A percentile compares a stretch with the other conserved stretches of the same genome.
Evolutionary conservation across 805 yeast species (phyloP).

Genomic region (baker's yeast (Saccharomyces cerevisiae)): DNA sequence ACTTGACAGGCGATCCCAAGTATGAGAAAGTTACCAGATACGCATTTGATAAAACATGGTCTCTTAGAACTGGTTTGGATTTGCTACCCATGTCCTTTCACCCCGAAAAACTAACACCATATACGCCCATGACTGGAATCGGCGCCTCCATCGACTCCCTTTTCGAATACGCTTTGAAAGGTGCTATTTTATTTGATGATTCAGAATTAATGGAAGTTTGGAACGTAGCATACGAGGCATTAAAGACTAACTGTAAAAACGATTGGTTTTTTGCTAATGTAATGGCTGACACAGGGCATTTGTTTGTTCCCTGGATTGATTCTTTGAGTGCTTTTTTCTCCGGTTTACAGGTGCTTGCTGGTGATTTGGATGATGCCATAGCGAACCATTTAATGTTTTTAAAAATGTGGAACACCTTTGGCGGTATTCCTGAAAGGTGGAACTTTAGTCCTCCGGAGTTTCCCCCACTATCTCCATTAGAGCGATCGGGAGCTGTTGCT

Average conservation of each 20-base stretch:
- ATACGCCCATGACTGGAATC: constrained; percentile 59
- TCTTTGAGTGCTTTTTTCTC: constrained; percentile 83
- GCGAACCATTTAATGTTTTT: constrained; percentile 51
- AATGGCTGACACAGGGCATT: constrained; percentile 43
- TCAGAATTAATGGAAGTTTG: constrained; percentile 45
- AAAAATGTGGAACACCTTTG: constrained; percentile 74
- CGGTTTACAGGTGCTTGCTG: constrained; percentile 72
- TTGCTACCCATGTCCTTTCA: constrained; percentile 74
- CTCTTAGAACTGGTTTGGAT: constrained; percentile 48
- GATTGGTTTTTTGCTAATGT: constrained; percentile 53
- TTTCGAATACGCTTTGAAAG: constrained; percentile 80
- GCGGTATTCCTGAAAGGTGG: constrained; percentile 89
- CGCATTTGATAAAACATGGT: constrained; percentile 69
- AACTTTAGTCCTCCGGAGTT: constrained; percentile 24
- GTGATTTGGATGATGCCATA: constrained; percentile 61
- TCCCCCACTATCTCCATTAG: not conserved
- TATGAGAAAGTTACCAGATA: constrained; percentile 55
- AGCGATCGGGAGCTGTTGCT: not conserved
- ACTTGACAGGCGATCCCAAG: constrained; percentile 62
- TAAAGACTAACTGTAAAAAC: constrained; percentile 43
- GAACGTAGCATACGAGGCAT: constrained; percentile 49
- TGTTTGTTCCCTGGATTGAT: constrained; percentile 67
- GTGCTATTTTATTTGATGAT: constrained; percentile 64
- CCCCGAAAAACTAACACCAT: constrained; percentile 47
- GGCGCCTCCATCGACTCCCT: constrained; percentile 92